Percentiles rank a stretch among this genome's conserved stretches.
These are phyloP conservation scores for Bacidia gigantensis DNA, from an alignment of 495 filamentous ascomycete genomes.

Conservation along the genomic window DNA sequence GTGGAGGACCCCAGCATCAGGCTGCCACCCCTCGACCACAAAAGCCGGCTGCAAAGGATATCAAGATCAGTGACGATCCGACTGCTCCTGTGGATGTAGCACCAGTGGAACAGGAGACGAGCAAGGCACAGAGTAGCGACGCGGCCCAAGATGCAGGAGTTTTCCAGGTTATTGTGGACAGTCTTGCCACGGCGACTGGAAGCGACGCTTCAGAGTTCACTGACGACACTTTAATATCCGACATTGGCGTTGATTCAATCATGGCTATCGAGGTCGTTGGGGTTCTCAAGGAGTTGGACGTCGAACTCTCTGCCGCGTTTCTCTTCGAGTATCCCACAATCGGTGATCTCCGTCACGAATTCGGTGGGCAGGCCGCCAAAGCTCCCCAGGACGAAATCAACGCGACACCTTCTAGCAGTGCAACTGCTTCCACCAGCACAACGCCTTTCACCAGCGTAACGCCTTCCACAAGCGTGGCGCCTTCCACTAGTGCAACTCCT, in stretches of 20 bases:
- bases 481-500: too few species aligned
- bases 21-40: not conserved
- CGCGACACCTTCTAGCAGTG: not conserved
- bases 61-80: not conserved
- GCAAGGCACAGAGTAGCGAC: not conserved
- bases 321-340: conserved; percentile 21
- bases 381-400: not conserved
- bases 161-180: conserved; percentile 9
- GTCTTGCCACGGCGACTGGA: conserved; percentile 28
- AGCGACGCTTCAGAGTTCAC: conserved; percentile 23
- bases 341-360: too few species aligned
- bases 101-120: not conserved
- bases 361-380: conserved; percentile 8
- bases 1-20: not conserved
- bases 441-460: not conserved
- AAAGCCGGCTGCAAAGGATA: not conserved
- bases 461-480: too few species aligned
- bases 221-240: conserved; percentile 21
- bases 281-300: conserved; percentile 20
- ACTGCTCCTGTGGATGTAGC: too few species aligned
- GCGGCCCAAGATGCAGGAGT: not conserved
- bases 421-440: not conserved
- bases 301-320: conserved; percentile 18
- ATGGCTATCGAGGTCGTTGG: conserved; percentile 24
- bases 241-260: conserved; percentile 32